Percentiles rank a stretch among this genome's conserved stretches.
phyloP scores from a whole-genome alignment of 2,329 filamentous ascomycete genomes.

The Trichoderma citrinoviride region DNA sequence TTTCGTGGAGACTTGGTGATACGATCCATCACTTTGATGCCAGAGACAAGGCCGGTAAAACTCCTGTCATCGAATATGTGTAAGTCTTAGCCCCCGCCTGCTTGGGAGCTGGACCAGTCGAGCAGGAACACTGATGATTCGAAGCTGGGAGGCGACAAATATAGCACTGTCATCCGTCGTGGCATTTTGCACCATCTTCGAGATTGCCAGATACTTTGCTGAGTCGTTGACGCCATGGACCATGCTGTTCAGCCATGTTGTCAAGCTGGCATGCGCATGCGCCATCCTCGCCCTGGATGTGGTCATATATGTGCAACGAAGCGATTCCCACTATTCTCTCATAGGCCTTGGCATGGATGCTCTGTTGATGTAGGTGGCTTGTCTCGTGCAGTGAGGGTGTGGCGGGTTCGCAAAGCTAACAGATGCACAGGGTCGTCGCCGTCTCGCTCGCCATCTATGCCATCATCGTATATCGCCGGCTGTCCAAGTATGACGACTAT shows the following conservation, averaged over 20 bases:
- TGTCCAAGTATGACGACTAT: slow-evolving; percentile 51
- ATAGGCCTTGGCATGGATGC: slow-evolving; percentile 50
- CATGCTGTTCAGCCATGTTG: slow-evolving; percentile 50
- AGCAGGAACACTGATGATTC: neutral
- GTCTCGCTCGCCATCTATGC: slow-evolving; percentile 48
- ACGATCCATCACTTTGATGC: slow-evolving; percentile 46
- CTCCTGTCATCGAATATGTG: slow-evolving; percentile 50
- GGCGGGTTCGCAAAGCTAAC: neutral
- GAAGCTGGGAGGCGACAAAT: slow-evolving; percentile 55
- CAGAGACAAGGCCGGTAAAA: slow-evolving; percentile 38
- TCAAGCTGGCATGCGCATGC: slow-evolving; percentile 48
- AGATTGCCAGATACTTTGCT: slow-evolving; percentile 46
- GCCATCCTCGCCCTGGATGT: slow-evolving; percentile 52
- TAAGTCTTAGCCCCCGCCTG: slow-evolving; percentile 35
- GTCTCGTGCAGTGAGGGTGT: neutral
- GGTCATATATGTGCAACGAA: slow-evolving; percentile 46
- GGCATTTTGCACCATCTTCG: slow-evolving; percentile 46
- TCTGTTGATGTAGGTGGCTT: slow-evolving; percentile 45
- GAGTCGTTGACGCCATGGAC: slow-evolving; percentile 55
- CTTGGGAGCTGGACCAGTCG: neutral
- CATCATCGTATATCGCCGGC: slow-evolving; percentile 46
- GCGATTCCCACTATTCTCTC: slow-evolving; percentile 48
- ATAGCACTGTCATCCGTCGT: slow-evolving; percentile 49
- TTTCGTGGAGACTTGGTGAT: slow-evolving; percentile 51
- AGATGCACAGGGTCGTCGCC: slow-evolving; percentile 40